Evolutionary conservation across 768 basidiomycete genomes (phyloP).

Genomic region (Tulasnella sp.): DNA sequence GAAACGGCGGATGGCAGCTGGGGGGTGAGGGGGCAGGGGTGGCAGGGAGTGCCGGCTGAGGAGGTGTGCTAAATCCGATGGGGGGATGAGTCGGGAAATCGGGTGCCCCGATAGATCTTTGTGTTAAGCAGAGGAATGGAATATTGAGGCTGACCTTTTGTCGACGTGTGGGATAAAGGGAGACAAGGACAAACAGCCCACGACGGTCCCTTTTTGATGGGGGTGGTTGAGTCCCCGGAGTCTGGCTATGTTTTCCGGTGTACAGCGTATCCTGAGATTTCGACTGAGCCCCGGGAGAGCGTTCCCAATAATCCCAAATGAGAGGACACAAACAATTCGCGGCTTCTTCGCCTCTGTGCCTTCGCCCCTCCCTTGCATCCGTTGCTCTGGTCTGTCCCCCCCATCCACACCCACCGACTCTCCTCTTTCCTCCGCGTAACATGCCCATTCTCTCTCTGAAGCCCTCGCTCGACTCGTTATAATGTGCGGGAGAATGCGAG

Average conservation of each 20-base stretch:
- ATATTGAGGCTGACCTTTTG: neutral
- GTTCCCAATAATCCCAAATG: constrained; percentile 33
- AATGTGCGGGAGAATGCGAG: constrained; percentile 11
- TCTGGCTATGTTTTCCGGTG: neutral
- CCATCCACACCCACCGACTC: neutral
- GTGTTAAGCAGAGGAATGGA: neutral
- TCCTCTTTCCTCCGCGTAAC: neutral
- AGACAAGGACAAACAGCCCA: neutral
- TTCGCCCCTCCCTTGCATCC: constrained; percentile 25
- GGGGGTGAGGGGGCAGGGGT: neutral
- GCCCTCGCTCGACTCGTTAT: neutral
- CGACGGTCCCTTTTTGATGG: neutral
- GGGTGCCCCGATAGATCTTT: neutral
- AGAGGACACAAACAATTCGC: constrained; percentile 29
- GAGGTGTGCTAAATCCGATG: constrained; percentile 8
- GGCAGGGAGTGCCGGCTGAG: constrained; percentile 16
- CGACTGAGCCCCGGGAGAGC: neutral
- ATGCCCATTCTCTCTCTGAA: constrained; percentile 14
- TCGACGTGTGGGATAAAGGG: neutral
- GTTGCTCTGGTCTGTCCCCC: neutral
- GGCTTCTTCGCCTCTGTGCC: constrained; percentile 25
- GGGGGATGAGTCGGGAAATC: neutral
- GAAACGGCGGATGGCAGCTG: constrained; percentile 16
- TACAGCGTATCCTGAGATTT: constrained; percentile 18
- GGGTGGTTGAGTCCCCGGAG: neutral